These are phyloP conservation scores for Aegilops longissima DNA, from an alignment of 176 grass and related monocot species.

Conservation along the genomic window DNA sequence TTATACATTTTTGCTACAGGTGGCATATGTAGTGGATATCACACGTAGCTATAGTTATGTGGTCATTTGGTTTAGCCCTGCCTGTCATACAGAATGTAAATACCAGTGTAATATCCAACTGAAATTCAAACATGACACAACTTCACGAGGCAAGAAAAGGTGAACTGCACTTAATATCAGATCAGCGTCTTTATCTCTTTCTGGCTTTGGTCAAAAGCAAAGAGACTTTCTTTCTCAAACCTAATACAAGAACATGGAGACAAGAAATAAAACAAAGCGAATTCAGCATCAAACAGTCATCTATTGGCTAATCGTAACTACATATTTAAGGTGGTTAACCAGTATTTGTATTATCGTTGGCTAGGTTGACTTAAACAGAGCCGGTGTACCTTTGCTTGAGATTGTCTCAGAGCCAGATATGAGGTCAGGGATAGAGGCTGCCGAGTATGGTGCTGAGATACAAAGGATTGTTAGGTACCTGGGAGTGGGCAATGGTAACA, in stretches of 20 bases:
- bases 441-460: conserved; percentile 67
- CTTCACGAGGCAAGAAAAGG: background rate
- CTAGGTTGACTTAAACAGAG: conserved; percentile 94
- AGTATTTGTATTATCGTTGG: conserved; percentile 2
- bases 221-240: background rate
- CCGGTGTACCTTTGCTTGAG: conserved; percentile 85
- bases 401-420: conserved; percentile 20
- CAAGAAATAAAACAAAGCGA: background rate
- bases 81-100: background rate
- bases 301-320: background rate
- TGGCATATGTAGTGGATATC: background rate
- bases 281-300: conserved; percentile 16
- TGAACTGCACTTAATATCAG: conserved; percentile 1
- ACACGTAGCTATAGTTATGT: background rate
- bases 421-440: conserved; percentile 14
- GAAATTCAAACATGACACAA: background rate
- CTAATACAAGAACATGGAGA: background rate
- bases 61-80: background rate
- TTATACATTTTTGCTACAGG: conserved; percentile 7
- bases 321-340: background rate
- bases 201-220: background rate
- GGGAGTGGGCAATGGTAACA: conserved; percentile 94
- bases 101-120: background rate
- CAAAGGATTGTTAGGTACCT: conserved; percentile 85
- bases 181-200: background rate